A percentile compares a stretch with the other conserved stretches of the same genome.
phyloP scores from a whole-genome alignment of 257 asterid genomes.

The Solanum ahanhuiri region DNA sequence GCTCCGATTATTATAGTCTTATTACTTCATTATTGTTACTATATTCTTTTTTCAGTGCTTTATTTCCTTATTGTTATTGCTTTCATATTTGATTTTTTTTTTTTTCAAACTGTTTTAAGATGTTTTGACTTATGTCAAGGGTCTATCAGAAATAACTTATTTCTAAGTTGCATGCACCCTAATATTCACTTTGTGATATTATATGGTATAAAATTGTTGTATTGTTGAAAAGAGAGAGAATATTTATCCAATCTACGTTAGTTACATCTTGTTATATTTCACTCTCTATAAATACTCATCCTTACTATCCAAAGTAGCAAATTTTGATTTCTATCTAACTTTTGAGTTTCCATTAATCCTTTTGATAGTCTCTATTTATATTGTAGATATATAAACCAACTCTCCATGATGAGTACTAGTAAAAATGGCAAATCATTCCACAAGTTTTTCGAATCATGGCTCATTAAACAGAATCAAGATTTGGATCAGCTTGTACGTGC shows the following conservation, averaged over 20 bases:
- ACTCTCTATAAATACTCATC: background rate
- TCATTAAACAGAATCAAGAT: slow-evolving; percentile 27
- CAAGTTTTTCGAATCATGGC: slow-evolving; percentile 41
- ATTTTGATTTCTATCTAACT: background rate
- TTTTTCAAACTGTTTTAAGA: accelerated
- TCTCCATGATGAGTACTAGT: background rate
- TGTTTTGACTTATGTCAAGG: accelerated
- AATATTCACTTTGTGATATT: background rate
- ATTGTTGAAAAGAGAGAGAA: background rate
- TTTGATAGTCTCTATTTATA: background rate
- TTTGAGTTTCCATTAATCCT: background rate
- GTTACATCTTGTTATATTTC: background rate
- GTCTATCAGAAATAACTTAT: background rate
- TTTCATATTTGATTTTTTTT: background rate
- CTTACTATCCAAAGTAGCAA: background rate
- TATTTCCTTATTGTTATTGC: background rate
- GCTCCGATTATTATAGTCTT: background rate
- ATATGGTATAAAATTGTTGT: too few species aligned
- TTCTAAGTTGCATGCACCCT: background rate
- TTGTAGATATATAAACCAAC: background rate
- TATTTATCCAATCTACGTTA: background rate
- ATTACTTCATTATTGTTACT: background rate
- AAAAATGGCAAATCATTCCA: slow-evolving; percentile 14
- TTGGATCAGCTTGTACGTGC: slow-evolving; percentile 32
- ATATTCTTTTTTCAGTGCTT: background rate